Evolutionary conservation across 2,329 filamentous ascomycete genomes (phyloP).

Genomic region (Fonsecaea multimorphosa): DNA sequence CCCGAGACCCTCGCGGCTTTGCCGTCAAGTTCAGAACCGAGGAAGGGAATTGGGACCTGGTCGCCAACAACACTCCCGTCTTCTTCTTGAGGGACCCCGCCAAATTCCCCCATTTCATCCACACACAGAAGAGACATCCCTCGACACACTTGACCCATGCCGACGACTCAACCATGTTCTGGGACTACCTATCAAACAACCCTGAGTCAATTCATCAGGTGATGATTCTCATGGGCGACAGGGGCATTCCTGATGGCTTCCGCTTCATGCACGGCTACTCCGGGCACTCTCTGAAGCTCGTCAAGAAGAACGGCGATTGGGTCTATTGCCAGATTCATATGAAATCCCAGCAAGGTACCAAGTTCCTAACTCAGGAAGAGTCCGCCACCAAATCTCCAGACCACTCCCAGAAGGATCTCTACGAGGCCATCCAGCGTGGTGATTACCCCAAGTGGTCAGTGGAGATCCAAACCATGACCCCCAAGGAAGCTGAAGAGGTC

Average conservation of each 20-base stretch:
- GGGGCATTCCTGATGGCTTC: conserved; percentile 62
- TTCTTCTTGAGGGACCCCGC: conserved; percentile 72
- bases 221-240: conserved; percentile 61
- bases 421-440: conserved; percentile 58
- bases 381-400: conserved; percentile 59
- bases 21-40: conserved; percentile 75
- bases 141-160: conserved; percentile 58
- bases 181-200: conserved; percentile 59
- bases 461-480: conserved; percentile 59
- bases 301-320: conserved; percentile 61
- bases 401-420: conserved; percentile 61
- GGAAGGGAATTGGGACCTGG: conserved; percentile 75
- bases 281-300: conserved; percentile 60
- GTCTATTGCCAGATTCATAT: conserved; percentile 61
- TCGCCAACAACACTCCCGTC: conserved; percentile 72
- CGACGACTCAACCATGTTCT: conserved; percentile 43
- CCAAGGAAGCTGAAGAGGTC: conserved; percentile 65
- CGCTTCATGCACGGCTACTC: conserved; percentile 62
- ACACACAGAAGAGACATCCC: conserved; percentile 66
- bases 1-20: conserved; percentile 75
- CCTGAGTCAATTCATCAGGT: conserved; percentile 62
- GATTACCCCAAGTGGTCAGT: conserved; percentile 61
- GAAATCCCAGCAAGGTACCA: conserved; percentile 60
- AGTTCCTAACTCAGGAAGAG: conserved; percentile 60
- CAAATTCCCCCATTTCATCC: conserved; percentile 66